Evolutionary conservation across 495 filamentous ascomycete genomes (phyloP).

Genomic region (Daldinia decipiens): DNA sequence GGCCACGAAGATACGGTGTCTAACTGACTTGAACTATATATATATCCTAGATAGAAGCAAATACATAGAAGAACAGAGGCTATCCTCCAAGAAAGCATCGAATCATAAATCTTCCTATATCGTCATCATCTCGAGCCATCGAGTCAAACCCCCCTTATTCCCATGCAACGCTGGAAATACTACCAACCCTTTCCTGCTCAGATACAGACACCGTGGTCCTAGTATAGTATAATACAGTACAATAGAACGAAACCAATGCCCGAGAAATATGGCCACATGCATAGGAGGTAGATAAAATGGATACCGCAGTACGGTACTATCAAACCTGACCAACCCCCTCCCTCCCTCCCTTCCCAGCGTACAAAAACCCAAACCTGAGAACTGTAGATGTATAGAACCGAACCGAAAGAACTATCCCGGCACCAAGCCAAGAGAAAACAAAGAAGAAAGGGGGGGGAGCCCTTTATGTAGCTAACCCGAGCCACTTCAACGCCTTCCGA

Average conservation of each 20-base stretch:
- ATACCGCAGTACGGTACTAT: no score
- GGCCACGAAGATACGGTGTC: neutral
- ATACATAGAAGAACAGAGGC: neutral
- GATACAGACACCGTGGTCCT: neutral
- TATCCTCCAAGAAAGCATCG: neutral
- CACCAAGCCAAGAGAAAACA: neutral
- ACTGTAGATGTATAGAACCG: no score
- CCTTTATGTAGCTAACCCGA: constrained; percentile 43
- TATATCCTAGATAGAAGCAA: neutral
- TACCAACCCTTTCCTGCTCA: neutral
- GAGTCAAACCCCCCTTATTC: neutral
- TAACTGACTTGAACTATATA: neutral
- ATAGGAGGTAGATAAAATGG: no score
- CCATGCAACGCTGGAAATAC: neutral
- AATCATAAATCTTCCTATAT: constrained; percentile 3
- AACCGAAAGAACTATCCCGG: no score
- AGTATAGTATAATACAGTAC: neutral
- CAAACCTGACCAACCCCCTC: no score
- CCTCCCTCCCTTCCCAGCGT: no score
- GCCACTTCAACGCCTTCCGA: constrained; percentile 52
- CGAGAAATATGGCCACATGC: neutral
- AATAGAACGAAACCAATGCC: neutral
- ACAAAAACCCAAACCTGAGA: no score
- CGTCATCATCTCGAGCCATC: neutral
- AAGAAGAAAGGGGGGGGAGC: neutral